These are phyloP conservation scores for Aspergillus olivimuriae DNA, from an alignment of 495 filamentous ascomycete species.

Conservation along the genomic window DNA sequence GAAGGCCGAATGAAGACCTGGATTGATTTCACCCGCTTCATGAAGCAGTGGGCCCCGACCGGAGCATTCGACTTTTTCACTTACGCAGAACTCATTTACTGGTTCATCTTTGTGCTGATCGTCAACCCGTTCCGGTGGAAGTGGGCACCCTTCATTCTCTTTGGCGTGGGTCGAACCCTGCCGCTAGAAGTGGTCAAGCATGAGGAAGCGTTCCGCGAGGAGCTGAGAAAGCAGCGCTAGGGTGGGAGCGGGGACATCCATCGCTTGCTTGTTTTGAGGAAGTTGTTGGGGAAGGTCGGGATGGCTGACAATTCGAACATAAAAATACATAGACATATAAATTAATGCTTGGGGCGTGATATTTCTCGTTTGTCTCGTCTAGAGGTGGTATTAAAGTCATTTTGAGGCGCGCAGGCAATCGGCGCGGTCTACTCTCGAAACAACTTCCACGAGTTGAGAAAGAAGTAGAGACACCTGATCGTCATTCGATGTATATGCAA, in stretches of 20 bases:
- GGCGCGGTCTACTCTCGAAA: too few relatives aligned
- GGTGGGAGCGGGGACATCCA: too few relatives aligned
- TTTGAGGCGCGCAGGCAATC: neutral
- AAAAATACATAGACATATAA: neutral
- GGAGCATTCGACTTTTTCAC: constrained; percentile 84
- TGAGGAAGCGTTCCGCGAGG: constrained; percentile 48
- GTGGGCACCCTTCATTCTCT: constrained; percentile 68
- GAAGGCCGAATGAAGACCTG: constrained; percentile 73
- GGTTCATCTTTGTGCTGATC: constrained; percentile 71
- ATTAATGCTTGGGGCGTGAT: neutral
- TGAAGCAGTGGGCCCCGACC: constrained; percentile 64
- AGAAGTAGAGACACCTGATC: neutral
- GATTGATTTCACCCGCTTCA: constrained; percentile 75
- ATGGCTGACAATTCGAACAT: neutral
- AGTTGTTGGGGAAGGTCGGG: neutral
- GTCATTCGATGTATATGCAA: neutral
- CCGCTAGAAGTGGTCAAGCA: constrained; percentile 58
- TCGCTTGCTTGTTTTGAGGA: neutral
- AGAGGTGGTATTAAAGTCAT: neutral
- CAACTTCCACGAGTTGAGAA: neutral
- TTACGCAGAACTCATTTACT: constrained; percentile 76
- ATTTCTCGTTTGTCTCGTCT: neutral
- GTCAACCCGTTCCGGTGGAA: constrained; percentile 84
- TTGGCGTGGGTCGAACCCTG: constrained; percentile 60
- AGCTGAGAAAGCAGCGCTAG: constrained; percentile 24